phyloP scores from a whole-genome alignment of 257 asterid genomes.

The Verbena officinalis region DNA sequence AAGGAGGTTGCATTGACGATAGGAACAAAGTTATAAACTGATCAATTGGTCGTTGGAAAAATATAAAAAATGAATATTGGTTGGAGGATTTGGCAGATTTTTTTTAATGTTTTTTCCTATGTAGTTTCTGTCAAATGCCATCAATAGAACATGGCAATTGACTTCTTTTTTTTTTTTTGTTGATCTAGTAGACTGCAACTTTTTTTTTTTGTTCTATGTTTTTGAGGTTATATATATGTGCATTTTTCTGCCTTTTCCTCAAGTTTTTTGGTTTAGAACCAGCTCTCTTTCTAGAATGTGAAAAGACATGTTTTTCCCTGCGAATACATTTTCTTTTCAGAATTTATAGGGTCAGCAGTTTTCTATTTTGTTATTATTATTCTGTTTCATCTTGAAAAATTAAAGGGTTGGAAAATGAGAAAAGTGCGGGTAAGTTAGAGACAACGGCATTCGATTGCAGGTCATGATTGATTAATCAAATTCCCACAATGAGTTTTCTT shows the following conservation, averaged over 20 bases:
- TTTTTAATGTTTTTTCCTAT: not conserved
- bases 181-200: not conserved
- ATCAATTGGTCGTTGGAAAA: conserved; percentile 13
- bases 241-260: not conserved
- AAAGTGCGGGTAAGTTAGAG: not conserved
- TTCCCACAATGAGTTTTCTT: not conserved
- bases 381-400: not conserved
- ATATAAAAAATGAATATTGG: not conserved
- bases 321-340: not conserved
- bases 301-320: not conserved
- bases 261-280: not conserved
- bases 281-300: not conserved
- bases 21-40: not conserved
- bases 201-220: not conserved
- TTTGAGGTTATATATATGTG: not conserved
- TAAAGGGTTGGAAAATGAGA: not conserved
- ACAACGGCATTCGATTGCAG: not conserved
- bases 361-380: not conserved
- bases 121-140: conserved; percentile 8
- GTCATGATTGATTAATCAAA: not conserved
- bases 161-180: not conserved
- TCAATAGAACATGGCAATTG: conserved; percentile 22
- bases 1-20: conserved; percentile 34
- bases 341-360: not conserved
- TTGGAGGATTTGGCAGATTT: conserved; percentile 1